Evolutionary conservation across 495 filamentous ascomycete species (phyloP).

Genomic region (Bathelium albidoporum): DNA sequence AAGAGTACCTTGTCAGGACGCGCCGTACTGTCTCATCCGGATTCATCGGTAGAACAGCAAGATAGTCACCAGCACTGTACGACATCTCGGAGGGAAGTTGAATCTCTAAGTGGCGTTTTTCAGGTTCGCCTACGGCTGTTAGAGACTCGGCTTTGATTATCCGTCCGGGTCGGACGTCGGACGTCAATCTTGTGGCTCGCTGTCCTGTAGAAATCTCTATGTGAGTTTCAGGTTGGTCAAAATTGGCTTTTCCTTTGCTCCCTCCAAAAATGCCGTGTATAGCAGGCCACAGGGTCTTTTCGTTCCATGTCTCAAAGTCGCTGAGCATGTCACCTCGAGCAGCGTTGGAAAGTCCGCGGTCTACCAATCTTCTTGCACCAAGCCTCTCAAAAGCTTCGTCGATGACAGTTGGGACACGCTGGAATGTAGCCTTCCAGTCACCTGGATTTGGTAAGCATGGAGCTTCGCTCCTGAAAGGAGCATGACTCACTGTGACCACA

Average conservation of each 20-base stretch:
- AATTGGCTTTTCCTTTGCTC: constrained; percentile 28
- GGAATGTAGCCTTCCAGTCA: constrained; percentile 66
- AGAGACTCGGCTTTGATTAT: constrained; percentile 34
- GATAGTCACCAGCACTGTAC: constrained; percentile 66
- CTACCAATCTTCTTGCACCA: constrained; percentile 47
- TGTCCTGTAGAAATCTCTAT: constrained; percentile 47
- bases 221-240: constrained; percentile 29
- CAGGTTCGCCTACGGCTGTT: constrained; percentile 43
- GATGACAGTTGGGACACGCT: constrained; percentile 56
- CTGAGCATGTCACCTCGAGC: constrained; percentile 55
- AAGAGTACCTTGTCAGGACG: constrained; percentile 42
- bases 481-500: constrained; percentile 32
- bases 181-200: constrained; percentile 52
- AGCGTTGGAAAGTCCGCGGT: constrained; percentile 51
- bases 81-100: constrained; percentile 53
- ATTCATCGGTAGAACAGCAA: constrained; percentile 63
- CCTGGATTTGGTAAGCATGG: background rate
- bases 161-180: constrained; percentile 53
- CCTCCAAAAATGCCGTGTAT: constrained; percentile 16
- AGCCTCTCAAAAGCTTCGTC: constrained; percentile 37
- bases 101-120: constrained; percentile 58
- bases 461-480: background rate
- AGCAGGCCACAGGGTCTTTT: constrained; percentile 52
- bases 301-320: constrained; percentile 57
- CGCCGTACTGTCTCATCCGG: constrained; percentile 46